Base-by-base conservation (phyloP, 805 yeast species). In the Hagleromyces aurorensis region DNA sequence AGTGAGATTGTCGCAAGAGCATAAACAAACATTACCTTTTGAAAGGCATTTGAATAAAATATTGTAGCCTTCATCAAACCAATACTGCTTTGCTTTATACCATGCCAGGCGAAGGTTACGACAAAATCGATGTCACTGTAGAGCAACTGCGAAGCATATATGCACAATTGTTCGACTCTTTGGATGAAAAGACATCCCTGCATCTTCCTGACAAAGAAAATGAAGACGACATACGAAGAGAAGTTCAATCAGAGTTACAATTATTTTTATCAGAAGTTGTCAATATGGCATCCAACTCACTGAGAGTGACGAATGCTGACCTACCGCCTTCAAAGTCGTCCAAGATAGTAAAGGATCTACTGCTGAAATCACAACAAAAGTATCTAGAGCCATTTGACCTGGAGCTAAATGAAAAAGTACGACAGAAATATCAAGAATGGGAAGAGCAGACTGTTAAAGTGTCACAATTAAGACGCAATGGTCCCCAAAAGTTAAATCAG, bases 331-430 rank as follows among this genome's bases (percentile, higher is more conserved):
- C 44, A 10, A 32, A 44, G 23, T 29, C 61, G 13, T 38, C 41
- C 20, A 24, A 40, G 6, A 20, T 43, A 7, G 29, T 56, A 7
- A 30, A 43, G 7, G 46, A 42, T 21, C 25, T 43, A 15, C 36
- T 40, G 14, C 36, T 27, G 16, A 40, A 38, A 25, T 44, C 47
- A 5, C 43, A 43, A 25, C 39, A 42, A 21, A 38, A 35, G 23
- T 46, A 67, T 34, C 65, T 74, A 6, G 91, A 78, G 48, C 85
- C 87, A 1, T 80, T 78, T 52, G 89, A 83, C 46, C 55, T 68
- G 21, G 75, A 67, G 12, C 53, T 80, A 35, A 78, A 79, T 50
- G 75, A 70, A 34, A 51, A 63, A 32, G 66, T 82, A 16, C 61
- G 89, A 26, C 61, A 65, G 27, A 43, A 71, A 27, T 70, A 80